Percentiles rank a stretch among this genome's conserved stretches.
phyloP scores from a whole-genome alignment of 1,139 yeast species.

The Geotrichum klebahnii region DNA sequence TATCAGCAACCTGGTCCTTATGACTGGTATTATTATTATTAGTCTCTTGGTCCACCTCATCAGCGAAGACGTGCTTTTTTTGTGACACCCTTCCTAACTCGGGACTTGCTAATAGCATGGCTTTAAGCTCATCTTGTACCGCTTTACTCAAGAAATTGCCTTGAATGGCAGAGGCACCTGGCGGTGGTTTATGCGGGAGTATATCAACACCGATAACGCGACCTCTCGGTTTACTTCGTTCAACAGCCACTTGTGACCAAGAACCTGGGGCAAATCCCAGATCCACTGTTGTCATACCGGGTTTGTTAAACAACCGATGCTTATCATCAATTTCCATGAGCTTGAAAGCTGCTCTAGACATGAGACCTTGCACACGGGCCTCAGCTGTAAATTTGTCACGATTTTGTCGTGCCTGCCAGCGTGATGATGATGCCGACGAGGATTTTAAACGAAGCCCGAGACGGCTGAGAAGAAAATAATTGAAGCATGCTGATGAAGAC shows the following conservation, averaged over 20 bases:
- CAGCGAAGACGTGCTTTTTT: constrained; percentile 36
- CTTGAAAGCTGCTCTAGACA: constrained; percentile 90
- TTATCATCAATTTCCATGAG: constrained; percentile 59
- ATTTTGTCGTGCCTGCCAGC: constrained; percentile 72
- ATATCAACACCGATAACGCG: constrained; percentile 81
- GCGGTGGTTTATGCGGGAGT: constrained; percentile 71
- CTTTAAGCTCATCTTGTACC: constrained; percentile 59
- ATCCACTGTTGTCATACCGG: constrained; percentile 66
- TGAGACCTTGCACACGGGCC: constrained; percentile 59
- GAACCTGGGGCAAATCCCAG: constrained; percentile 96
- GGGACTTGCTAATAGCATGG: constrained; percentile 47
- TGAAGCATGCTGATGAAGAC: no score
- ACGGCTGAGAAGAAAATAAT: background rate
- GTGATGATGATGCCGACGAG: constrained; percentile 47
- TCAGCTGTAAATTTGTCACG: constrained; percentile 61
- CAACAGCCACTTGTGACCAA: constrained; percentile 81
- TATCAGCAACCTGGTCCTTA: no score
- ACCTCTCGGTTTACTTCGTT: constrained; percentile 54
- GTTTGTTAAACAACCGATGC: constrained; percentile 51
- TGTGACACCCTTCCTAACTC: constrained; percentile 30
- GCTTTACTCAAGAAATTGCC: constrained; percentile 72
- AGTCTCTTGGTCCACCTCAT: constrained; percentile 39
- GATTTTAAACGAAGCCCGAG: background rate
- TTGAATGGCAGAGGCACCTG: constrained; percentile 74
- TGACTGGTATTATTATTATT: no score